These are phyloP conservation scores for Cucurbita moschata DNA, from an alignment of 306 rosid genomes.

Conservation along the genomic window DNA sequence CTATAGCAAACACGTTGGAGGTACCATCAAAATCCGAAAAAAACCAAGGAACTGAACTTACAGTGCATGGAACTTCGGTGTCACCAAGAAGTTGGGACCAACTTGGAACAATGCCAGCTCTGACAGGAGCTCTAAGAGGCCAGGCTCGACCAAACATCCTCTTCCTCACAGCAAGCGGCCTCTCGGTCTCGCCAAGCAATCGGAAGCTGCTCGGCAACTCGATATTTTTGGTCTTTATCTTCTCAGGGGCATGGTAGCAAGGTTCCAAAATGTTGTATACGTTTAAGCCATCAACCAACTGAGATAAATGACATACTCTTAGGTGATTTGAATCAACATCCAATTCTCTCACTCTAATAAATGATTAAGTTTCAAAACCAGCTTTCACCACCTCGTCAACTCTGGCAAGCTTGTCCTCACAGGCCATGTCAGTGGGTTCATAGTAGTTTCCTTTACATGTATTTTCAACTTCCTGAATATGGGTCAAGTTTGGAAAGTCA, in stretches of 20 bases:
- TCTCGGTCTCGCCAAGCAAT: conserved; percentile 60
- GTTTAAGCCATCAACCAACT: conserved; percentile 52
- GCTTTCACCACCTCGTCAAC: conserved; percentile 48
- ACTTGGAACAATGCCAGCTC: conserved; percentile 69
- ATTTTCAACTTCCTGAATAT: conserved; percentile 30
- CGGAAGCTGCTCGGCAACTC: conserved; percentile 59
- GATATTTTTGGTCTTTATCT: conserved; percentile 17
- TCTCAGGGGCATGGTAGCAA: conserved; percentile 50
- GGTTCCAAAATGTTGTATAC: conserved; percentile 82
- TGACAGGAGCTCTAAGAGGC: conserved; percentile 89
- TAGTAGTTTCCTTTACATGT: conserved; percentile 55
- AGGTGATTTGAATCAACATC: conserved; percentile 9
- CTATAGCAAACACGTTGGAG: not conserved
- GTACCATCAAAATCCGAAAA: not conserved
- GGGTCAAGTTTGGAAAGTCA: not conserved
- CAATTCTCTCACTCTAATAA: not conserved
- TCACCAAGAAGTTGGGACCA: conserved; percentile 56
- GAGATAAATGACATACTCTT: conserved; percentile 13
- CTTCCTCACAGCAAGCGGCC: conserved; percentile 70
- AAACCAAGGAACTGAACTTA: conserved; percentile 24
- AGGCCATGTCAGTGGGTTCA: conserved; percentile 16
- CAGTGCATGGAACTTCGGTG: conserved; percentile 54
- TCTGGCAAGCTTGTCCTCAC: conserved; percentile 33
- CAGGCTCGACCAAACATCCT: conserved; percentile 97
- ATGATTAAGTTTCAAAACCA: not conserved